Percentiles rank a stretch among this genome's conserved stretches.
Conservation (phyloP, 495 filamentous ascomycete species). For the Cenococcum geophilum region DNA sequence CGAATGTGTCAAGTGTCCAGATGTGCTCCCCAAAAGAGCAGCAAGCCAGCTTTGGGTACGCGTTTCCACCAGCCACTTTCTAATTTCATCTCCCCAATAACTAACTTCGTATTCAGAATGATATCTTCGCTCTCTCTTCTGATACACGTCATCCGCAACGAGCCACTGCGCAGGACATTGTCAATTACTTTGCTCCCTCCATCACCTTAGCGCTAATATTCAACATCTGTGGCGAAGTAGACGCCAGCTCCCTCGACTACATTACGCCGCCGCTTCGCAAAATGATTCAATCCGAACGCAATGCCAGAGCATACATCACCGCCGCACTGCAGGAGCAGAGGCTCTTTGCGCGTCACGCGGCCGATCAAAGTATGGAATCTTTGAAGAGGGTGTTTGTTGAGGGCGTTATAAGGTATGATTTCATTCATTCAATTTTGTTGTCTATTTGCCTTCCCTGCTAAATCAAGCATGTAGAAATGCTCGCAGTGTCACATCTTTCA, state of each 20-base stretch:
- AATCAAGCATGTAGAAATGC: conserved; percentile 20
- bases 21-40: conserved; percentile 73
- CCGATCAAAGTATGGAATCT: conserved; percentile 11
- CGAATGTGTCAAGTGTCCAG: conserved; percentile 61
- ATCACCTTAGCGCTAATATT: conserved; percentile 22
- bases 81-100: too few species aligned
- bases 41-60: conserved; percentile 64
- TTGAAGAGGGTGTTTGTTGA: conserved; percentile 24
- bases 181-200: conserved; percentile 20
- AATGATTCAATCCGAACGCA: conserved; percentile 17
- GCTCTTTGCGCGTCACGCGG: conserved; percentile 3
- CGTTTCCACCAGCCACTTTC: too few species aligned
- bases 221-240: conserved; percentile 29
- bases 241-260: conserved; percentile 20
- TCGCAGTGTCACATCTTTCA: conserved; percentile 15
- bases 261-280: conserved; percentile 25
- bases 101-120: conserved; percentile 35
- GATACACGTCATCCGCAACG: conserved; percentile 13
- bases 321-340: conserved; percentile 13
- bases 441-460: not conserved
- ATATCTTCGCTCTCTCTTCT: conserved; percentile 19
- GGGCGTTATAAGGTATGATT: conserved; percentile 18
- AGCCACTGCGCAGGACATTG: conserved; percentile 18
- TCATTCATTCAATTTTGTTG: not conserved
- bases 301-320: conserved; percentile 14